phyloP scores from a whole-genome alignment of 257 asterid species.

The Gentiana dahurica region DNA sequence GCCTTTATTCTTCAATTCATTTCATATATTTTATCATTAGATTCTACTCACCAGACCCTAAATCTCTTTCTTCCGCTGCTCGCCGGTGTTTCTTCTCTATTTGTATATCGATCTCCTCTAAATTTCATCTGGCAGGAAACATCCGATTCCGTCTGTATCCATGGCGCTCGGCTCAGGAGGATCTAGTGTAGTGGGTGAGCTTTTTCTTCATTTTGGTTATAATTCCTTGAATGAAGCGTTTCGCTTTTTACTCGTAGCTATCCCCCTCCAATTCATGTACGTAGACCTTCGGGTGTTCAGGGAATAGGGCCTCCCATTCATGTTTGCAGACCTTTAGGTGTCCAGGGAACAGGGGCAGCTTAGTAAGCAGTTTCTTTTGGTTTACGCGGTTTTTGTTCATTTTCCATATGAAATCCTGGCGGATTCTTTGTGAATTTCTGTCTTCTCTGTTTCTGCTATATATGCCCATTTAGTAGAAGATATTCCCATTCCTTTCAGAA shows the following conservation, averaged over 20 bases:
- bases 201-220: not conserved
- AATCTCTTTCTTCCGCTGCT: slow-evolving; percentile 6
- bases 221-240: too few species aligned
- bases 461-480: too few species aligned
- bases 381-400: too few species aligned
- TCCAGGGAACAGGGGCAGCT: not conserved
- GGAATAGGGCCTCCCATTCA: not conserved
- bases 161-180: slow-evolving; percentile 86
- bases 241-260: too few species aligned
- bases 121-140: slow-evolving; percentile 6
- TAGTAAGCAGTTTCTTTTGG: too few species aligned
- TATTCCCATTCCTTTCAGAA: too few species aligned
- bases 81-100: slow-evolving; percentile 11
- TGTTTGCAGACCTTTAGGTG: not conserved
- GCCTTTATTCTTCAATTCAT: too few species aligned
- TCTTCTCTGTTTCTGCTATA: too few species aligned
- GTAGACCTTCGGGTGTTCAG: not conserved
- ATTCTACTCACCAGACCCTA: slow-evolving; percentile 6
- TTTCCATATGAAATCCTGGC: too few species aligned
- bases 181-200: slow-evolving; percentile 75
- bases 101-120: slow-evolving; percentile 18
- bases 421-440: too few species aligned
- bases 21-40: not conserved
- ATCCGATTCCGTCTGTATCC: slow-evolving; percentile 5
- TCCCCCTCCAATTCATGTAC: not conserved